Evolutionary conservation across 352 stramenopile species (phyloP).

Genomic region (Globisporangium perplexum): DNA sequence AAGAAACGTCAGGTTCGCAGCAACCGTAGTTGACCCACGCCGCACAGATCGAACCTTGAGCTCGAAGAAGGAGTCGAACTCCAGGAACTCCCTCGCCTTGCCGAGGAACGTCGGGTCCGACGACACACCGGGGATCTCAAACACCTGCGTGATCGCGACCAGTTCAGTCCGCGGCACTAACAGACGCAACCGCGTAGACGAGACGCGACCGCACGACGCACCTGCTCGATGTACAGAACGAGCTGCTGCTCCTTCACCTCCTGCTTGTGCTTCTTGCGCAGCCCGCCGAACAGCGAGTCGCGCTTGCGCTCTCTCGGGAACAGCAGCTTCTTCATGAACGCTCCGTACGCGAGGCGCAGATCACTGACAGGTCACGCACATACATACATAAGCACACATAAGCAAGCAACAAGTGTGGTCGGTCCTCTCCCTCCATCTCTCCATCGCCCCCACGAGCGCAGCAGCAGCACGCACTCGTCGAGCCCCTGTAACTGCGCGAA

Average conservation of each 20-base stretch:
- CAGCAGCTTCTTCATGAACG: slow-evolving; percentile 45
- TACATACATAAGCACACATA: not conserved
- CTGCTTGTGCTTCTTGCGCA: slow-evolving; percentile 64
- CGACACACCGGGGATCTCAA: slow-evolving; percentile 42
- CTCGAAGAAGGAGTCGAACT: slow-evolving; percentile 66
- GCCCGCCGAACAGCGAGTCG: slow-evolving; percentile 59
- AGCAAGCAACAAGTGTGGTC: not conserved
- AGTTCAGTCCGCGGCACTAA: not conserved
- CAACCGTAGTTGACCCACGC: not conserved
- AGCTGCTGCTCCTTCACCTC: slow-evolving; percentile 70
- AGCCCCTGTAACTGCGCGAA: slow-evolving; percentile 60
- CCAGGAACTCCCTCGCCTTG: slow-evolving; percentile 54
- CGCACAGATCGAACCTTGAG: slow-evolving; percentile 30
- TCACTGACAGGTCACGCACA: slow-evolving; percentile 23
- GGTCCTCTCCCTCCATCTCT: not conserved
- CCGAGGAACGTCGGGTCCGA: slow-evolving; percentile 26
- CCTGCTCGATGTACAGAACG: slow-evolving; percentile 62
- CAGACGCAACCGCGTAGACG: not conserved
- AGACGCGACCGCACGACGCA: no score
- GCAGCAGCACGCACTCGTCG: slow-evolving; percentile 45
- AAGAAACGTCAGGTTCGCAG: not conserved
- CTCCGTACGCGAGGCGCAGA: slow-evolving; percentile 40
- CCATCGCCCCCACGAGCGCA: not conserved
- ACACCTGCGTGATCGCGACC: slow-evolving; percentile 23
- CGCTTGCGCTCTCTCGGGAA: slow-evolving; percentile 69